phyloP scores from a whole-genome alignment of 2,329 filamentous ascomycete species.

The Aschersonia sp. region DNA sequence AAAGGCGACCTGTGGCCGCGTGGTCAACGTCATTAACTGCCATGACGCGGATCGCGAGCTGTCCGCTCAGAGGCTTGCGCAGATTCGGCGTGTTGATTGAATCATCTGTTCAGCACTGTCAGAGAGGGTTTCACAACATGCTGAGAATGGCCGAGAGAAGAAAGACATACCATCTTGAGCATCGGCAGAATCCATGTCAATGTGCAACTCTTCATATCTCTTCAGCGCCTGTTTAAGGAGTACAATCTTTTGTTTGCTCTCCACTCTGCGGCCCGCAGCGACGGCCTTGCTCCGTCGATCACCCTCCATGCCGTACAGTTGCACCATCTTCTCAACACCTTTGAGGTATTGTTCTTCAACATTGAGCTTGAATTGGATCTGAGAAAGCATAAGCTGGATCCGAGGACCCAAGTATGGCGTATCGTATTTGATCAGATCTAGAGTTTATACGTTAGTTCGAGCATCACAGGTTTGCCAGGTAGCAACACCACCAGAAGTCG shows the following conservation, averaged over 20 bases:
- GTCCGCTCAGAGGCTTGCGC: conserved; percentile 87
- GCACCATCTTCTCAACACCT: conserved; percentile 98
- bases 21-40: conserved; percentile 93
- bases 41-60: conserved; percentile 72
- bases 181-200: conserved; percentile 74
- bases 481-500: background rate
- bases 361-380: conserved; percentile 96
- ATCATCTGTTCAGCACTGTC: conserved; percentile 49
- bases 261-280: conserved; percentile 74
- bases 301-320: conserved; percentile 91
- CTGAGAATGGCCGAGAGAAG: conserved; percentile 3
- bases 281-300: conserved; percentile 92
- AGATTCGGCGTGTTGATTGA: conserved; percentile 91
- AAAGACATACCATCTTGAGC: conserved; percentile 57
- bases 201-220: conserved; percentile 91
- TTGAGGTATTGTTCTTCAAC: conserved; percentile 99
- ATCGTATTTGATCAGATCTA: conserved; percentile 97
- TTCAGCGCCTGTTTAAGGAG: conserved; percentile 90
- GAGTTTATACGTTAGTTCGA: background rate
- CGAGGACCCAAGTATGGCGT: conserved; percentile 88
- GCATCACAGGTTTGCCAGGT: too few relatives aligned
- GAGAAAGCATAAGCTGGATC: conserved; percentile 97
- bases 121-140: background rate
- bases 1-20: conserved; percentile 69
- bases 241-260: conserved; percentile 97